Evolutionary conservation across 495 filamentous ascomycete genomes (phyloP).

Genomic region (Glutinoglossum americanum): DNA sequence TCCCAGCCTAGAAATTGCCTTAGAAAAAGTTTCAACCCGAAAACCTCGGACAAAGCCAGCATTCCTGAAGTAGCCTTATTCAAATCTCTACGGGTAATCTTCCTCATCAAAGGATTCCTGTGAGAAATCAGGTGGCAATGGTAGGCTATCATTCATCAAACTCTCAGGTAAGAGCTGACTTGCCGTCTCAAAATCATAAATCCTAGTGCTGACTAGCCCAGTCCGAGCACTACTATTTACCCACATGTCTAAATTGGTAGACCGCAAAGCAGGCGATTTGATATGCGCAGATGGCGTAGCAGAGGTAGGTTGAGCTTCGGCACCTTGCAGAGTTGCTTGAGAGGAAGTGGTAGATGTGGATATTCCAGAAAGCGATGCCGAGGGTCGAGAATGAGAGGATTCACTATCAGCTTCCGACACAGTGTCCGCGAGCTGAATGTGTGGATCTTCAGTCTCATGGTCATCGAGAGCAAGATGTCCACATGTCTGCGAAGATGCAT

Average conservation of each 20-base stretch:
- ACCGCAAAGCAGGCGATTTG: neutral
- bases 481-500: neutral
- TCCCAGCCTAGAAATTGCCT: too few relatives aligned
- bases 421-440: too few relatives aligned
- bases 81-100: too few relatives aligned
- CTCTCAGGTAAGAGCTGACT: constrained; percentile 33
- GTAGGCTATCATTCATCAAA: constrained; percentile 26
- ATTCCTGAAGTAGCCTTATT: too few relatives aligned
- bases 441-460: neutral
- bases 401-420: neutral
- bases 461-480: neutral
- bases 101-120: neutral
- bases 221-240: neutral
- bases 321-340: neutral
- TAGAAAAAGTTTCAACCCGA: neutral
- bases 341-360: neutral
- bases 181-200: constrained; percentile 10
- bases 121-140: constrained; percentile 15
- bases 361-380: neutral
- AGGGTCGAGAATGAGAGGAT: neutral
- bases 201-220: neutral
- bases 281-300: neutral
- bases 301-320: neutral
- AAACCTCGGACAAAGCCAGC: too few relatives aligned
- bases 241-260: neutral